phyloP scores from a whole-genome alignment of 129 eudicot genomes.

The Saposhnikovia divaricata region DNA sequence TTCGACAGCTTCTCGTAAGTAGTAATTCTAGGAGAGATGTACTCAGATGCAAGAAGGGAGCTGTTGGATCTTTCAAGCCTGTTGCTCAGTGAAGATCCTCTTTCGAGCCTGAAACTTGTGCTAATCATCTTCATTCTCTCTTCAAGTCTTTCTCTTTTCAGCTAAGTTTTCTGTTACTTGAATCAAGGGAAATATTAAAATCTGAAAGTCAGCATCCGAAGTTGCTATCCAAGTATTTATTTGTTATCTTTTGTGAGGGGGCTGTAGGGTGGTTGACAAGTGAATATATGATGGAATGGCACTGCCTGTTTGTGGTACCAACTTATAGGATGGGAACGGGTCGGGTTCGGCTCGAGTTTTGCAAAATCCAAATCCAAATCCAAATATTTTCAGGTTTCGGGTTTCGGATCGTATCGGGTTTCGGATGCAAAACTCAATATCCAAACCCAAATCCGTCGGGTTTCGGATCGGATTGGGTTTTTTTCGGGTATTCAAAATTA shows the following conservation, averaged over 20 bases:
- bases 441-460: too few species aligned
- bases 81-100: conserved; percentile 15
- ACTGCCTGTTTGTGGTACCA: too few species aligned
- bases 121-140: conserved; percentile 5
- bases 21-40: conserved; percentile 6
- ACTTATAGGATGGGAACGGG: too few species aligned
- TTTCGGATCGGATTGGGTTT: too few species aligned
- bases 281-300: background rate
- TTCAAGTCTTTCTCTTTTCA: background rate
- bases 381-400: too few species aligned
- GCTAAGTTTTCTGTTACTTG: background rate
- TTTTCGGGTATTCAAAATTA: too few species aligned
- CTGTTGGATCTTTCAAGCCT: conserved; percentile 26
- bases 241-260: background rate
- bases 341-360: too few species aligned
- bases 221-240: background rate
- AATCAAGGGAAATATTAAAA: background rate
- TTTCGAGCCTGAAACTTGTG: conserved; percentile 17
- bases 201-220: background rate
- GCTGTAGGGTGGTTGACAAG: background rate
- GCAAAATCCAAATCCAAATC: too few species aligned
- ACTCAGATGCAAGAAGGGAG: conserved; percentile 17
- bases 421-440: too few species aligned
- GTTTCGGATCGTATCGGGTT: too few species aligned
- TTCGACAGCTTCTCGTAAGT: conserved; percentile 19